Evolutionary conservation across 805 yeast genomes (phyloP).

Genomic region (Wickerhamomyces queroliae): DNA sequence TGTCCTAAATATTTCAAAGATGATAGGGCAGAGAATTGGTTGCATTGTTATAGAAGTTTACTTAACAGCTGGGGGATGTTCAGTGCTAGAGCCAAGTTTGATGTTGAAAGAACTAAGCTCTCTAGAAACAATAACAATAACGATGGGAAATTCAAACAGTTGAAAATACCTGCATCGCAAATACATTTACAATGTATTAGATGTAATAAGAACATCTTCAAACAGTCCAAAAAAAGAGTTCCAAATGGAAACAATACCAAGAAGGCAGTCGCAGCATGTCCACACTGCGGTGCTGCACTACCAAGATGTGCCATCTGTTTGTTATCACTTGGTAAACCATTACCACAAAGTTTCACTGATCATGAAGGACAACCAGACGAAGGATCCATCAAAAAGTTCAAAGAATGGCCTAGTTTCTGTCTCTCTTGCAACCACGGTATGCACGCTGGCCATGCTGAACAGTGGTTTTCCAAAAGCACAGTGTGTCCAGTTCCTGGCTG

Average conservation of each 20-base stretch:
- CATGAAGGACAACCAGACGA: slow-evolving; percentile 9
- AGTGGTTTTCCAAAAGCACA: slow-evolving; percentile 86
- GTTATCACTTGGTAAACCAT: slow-evolving; percentile 65
- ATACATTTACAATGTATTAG: slow-evolving; percentile 74
- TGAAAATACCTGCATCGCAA: slow-evolving; percentile 60
- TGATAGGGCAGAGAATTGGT: slow-evolving; percentile 72
- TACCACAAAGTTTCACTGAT: slow-evolving; percentile 30
- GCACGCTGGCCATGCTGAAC: slow-evolving; percentile 94
- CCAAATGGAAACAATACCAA: slow-evolving; percentile 6
- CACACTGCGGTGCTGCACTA: slow-evolving; percentile 80
- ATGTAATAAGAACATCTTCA: slow-evolving; percentile 69
- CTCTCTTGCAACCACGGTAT: slow-evolving; percentile 87
- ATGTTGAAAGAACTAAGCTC: slow-evolving; percentile 66
- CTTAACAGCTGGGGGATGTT: slow-evolving; percentile 80
- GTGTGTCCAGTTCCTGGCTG: slow-evolving; percentile 96
- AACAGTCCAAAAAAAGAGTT: slow-evolving; percentile 8
- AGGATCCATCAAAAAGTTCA: slow-evolving; percentile 31
- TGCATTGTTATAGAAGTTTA: slow-evolving; percentile 57
- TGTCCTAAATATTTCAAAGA: slow-evolving; percentile 81
- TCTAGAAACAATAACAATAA: slow-evolving; percentile 50
- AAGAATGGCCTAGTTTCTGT: slow-evolving; percentile 90
- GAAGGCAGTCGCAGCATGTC: slow-evolving; percentile 39
- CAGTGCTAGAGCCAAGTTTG: slow-evolving; percentile 76
- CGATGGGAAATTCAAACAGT: slow-evolving; percentile 40
- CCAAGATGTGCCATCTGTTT: slow-evolving; percentile 92